These are phyloP conservation scores for Ustilago cynodontis DNA, from an alignment of 1,284 basidiomycete species.

Conservation along the genomic window DNA sequence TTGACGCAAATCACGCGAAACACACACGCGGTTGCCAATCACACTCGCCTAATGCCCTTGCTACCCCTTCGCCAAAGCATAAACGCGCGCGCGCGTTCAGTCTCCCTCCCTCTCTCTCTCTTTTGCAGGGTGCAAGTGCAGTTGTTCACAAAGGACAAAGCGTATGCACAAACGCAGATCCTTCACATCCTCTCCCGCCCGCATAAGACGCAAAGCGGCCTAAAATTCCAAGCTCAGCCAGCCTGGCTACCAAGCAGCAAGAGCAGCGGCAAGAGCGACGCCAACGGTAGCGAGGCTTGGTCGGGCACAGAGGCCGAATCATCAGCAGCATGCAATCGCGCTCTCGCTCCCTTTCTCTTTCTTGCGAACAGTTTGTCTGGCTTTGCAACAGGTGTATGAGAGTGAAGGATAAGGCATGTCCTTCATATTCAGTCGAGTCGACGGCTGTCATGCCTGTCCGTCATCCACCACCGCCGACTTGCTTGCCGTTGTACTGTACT, in stretches of 20 bases:
- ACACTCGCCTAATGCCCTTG: background rate
- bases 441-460: background rate
- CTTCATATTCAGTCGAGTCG: background rate
- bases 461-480: background rate
- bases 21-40: background rate
- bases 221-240: slow-evolving; percentile 1
- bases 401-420: no score
- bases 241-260: background rate
- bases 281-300: background rate
- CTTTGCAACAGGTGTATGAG: no score
- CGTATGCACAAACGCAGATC: slow-evolving; percentile 1
- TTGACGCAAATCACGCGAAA: slow-evolving; percentile 5
- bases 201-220: background rate
- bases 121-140: background rate
- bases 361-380: no score
- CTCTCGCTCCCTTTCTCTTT: background rate
- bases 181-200: background rate
- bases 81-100: background rate
- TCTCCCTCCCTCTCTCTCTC: background rate
- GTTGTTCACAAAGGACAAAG: background rate
- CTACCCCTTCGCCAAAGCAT: background rate
- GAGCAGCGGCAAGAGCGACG: background rate
- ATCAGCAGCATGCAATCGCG: background rate
- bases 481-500: background rate
- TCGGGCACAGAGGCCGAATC: background rate